Evolutionary conservation across 2,329 filamentous ascomycete species (phyloP).

Genomic region (Periconia macrospinosa): DNA sequence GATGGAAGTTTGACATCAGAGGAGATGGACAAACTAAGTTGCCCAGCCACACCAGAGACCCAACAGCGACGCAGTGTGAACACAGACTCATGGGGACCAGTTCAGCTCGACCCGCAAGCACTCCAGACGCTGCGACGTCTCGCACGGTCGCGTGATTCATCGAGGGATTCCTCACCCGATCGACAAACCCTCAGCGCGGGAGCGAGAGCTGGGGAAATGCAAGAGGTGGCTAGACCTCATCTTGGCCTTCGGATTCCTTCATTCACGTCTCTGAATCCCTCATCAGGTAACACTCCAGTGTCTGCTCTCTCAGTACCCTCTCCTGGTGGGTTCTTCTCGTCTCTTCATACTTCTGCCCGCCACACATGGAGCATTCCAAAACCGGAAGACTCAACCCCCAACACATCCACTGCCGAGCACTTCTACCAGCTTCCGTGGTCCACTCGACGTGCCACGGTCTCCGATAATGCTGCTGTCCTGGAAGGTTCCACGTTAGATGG

Average conservation of each 20-base stretch:
- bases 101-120: slow-evolving; percentile 73
- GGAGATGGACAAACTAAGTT: slow-evolving; percentile 80
- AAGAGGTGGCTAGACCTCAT: slow-evolving; percentile 59
- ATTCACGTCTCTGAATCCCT: slow-evolving; percentile 35
- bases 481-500: slow-evolving; percentile 40
- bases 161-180: slow-evolving; percentile 20
- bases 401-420: slow-evolving; percentile 86
- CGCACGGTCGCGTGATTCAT: slow-evolving; percentile 47
- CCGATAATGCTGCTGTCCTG: slow-evolving; percentile 28
- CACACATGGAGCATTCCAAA: slow-evolving; percentile 74
- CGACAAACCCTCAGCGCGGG: slow-evolving; percentile 45
- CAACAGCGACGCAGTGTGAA: slow-evolving; percentile 52
- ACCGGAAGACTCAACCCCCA: slow-evolving; percentile 60
- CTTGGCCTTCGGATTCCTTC: slow-evolving; percentile 32
- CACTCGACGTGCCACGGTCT: slow-evolving; percentile 35
- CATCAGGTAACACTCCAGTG: slow-evolving; percentile 61
- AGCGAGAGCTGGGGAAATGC: slow-evolving; percentile 62
- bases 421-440: slow-evolving; percentile 87
- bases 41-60: slow-evolving; percentile 76
- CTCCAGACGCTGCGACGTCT: slow-evolving; percentile 76
- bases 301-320: slow-evolving; percentile 87
- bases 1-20: slow-evolving; percentile 89
- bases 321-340: slow-evolving; percentile 88
- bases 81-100: slow-evolving; percentile 59
- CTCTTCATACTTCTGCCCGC: slow-evolving; percentile 72